Evolutionary conservation across 179 eudicot species (phyloP), one percentile per base, ranked within the genome.

Genomic region (Silene coronaria): DNA sequence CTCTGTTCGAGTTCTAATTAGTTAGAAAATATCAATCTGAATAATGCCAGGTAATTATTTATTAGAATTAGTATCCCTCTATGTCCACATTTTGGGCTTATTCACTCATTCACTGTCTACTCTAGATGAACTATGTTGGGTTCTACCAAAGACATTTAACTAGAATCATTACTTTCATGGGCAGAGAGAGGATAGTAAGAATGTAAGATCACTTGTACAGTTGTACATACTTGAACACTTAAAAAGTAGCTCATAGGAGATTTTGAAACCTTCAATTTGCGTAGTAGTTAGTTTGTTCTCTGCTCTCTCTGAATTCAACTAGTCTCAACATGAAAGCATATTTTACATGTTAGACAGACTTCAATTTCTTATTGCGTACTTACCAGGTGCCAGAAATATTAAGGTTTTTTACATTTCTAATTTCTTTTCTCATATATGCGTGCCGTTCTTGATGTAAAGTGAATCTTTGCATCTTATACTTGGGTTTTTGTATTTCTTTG

Each of bases 271-370:
- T 45, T 12, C 51, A 23, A 46, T 65, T 30, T 65, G 19, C 12
- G 23, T 6, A 30, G 42, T 65, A 28, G 42, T 32, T 64, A 17
- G 10, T 65, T 38, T 63, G 67, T 27, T 11, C 5, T 45, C 13
- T 23, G 58, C 11, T 23, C 30, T 46, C 34, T 70, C 34, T 24
- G 60, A 46, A 24, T 70, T 13, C 8, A 38, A 46, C 13, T 26
- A 16, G 16, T 58, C 30, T 46, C 61, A 70, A 46, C 57, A 34
- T 60, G 48, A 36, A 60, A 73, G 46, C 76, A 32, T 58, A 6
- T 57, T 58, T 10, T 6, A 32, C 59, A 23, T 58, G 12, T 57
- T 58, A 19, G 14, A 32, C 59, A 23, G 9, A 24, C 48, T 70
- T 70, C 58, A 70, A 12, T 23, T 68, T 21, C 46, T 22, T 7